phyloP scores from a whole-genome alignment of 163 green algal species.

The Chlorella variabilis region DNA sequence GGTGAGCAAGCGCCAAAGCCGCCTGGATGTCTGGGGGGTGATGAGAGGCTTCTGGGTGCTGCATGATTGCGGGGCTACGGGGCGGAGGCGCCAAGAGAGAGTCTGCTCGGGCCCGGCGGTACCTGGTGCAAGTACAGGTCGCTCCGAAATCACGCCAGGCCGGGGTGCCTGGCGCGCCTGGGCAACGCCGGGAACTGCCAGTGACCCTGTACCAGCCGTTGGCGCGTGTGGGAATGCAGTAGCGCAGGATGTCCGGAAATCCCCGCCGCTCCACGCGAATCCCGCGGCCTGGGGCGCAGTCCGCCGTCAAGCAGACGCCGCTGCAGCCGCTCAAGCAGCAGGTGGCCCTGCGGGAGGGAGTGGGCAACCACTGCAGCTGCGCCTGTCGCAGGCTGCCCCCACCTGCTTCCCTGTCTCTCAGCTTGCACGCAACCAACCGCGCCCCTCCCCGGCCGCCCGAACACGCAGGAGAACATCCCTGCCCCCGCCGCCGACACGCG shows the following conservation, averaged over 20 bases:
- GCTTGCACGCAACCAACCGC: too few relatives aligned
- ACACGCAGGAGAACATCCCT: constrained; percentile 20
- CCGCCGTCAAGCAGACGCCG: background rate
- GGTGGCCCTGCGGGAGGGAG: too few relatives aligned
- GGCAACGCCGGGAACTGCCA: too few relatives aligned
- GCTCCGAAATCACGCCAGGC: too few relatives aligned
- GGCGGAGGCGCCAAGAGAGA: too few relatives aligned
- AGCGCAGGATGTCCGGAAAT: constrained; percentile 7
- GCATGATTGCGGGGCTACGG: background rate
- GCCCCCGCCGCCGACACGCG: background rate
- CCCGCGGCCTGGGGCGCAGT: constrained; percentile 5
- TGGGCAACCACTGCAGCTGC: background rate
- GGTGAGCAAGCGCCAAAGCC: background rate
- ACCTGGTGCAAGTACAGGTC: too few relatives aligned
- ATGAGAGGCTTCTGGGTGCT: too few relatives aligned
- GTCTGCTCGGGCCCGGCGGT: too few relatives aligned
- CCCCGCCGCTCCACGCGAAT: constrained; percentile 29
- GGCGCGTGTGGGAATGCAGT: too few relatives aligned
- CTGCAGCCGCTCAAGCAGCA: constrained; percentile 6
- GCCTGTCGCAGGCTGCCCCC: background rate
- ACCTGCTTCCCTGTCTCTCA: background rate
- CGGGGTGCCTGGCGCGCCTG: too few relatives aligned
- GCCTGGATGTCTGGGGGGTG: background rate
- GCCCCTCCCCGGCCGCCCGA: too few relatives aligned
- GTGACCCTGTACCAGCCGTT: too few relatives aligned